These are phyloP conservation scores for Rhazya stricta DNA, from an alignment of 257 asterid species.

Conservation along the genomic window DNA sequence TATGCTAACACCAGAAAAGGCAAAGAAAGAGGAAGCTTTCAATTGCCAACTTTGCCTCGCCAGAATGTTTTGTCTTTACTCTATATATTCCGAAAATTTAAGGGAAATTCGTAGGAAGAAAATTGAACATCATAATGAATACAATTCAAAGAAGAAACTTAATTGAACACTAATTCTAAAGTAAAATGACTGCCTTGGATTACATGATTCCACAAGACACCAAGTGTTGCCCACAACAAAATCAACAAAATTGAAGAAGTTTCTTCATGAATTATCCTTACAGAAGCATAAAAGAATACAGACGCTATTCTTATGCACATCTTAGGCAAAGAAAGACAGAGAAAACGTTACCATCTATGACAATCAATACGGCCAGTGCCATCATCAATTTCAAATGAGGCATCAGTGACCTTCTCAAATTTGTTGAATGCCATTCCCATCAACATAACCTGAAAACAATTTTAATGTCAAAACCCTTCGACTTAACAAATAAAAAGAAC, in stretches of 20 bases:
- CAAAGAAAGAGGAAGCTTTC: neutral
- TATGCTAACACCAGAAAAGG: neutral
- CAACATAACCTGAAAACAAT: conserved; percentile 52
- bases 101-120: neutral
- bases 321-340: neutral
- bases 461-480: neutral
- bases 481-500: neutral
- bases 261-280: neutral
- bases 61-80: neutral
- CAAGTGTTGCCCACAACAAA: neutral
- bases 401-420: conserved; percentile 55
- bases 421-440: conserved; percentile 66
- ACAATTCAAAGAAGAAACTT: neutral
- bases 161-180: neutral
- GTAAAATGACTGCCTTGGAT: neutral
- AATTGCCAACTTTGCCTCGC: neutral
- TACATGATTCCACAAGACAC: neutral
- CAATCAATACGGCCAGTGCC: conserved; percentile 85
- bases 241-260: neutral
- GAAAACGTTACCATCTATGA: conserved; percentile 53
- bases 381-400: conserved; percentile 67
- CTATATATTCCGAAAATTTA: neutral
- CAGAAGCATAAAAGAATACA: neutral
- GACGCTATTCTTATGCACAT: neutral
- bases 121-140: neutral